Evolutionary conservation across 2,329 filamentous ascomycete genomes (phyloP).

Genomic region (Microcyclosporella mali): DNA sequence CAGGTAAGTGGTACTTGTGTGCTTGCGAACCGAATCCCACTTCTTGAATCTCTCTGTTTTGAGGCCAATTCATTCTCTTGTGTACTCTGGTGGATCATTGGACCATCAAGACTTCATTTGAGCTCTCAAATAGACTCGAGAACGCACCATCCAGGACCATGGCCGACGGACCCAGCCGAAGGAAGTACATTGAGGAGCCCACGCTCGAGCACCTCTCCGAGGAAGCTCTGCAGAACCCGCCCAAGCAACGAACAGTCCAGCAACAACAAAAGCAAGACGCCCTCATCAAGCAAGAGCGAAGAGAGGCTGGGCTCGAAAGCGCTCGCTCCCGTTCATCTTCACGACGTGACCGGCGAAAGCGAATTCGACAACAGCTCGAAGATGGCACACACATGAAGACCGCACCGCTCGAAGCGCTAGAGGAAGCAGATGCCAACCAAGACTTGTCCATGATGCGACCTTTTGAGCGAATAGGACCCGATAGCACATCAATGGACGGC

Average conservation of each 20-base stretch:
- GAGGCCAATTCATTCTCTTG: no score
- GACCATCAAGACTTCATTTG: no score
- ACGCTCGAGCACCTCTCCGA: slow-evolving; percentile 21
- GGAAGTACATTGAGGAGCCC: slow-evolving; percentile 22
- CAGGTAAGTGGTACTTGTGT: no score
- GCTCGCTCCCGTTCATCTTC: slow-evolving; percentile 44
- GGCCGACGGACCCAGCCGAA: slow-evolving; percentile 19
- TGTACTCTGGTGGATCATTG: no score
- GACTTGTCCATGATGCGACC: slow-evolving; percentile 45
- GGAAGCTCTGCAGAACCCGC: slow-evolving; percentile 21
- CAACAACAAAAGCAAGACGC: slow-evolving; percentile 44
- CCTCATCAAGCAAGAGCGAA: slow-evolving; percentile 28
- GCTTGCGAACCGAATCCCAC: no score
- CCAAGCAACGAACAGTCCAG: slow-evolving; percentile 36
- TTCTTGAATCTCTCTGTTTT: no score
- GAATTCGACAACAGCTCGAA: slow-evolving; percentile 39
- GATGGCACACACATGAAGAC: slow-evolving; percentile 50
- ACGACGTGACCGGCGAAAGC: slow-evolving; percentile 42
- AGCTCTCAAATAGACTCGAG: no score
- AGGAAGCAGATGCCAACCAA: slow-evolving; percentile 47
- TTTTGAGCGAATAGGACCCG: slow-evolving; percentile 52
- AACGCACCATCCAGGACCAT: no score
- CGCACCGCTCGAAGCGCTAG: slow-evolving; percentile 42
- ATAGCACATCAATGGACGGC: slow-evolving; percentile 51
- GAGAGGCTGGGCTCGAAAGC: slow-evolving; percentile 32